Base-by-base conservation (phyloP, 805 yeast genomes). In the Blastobotrys chiropterorum region DNA sequence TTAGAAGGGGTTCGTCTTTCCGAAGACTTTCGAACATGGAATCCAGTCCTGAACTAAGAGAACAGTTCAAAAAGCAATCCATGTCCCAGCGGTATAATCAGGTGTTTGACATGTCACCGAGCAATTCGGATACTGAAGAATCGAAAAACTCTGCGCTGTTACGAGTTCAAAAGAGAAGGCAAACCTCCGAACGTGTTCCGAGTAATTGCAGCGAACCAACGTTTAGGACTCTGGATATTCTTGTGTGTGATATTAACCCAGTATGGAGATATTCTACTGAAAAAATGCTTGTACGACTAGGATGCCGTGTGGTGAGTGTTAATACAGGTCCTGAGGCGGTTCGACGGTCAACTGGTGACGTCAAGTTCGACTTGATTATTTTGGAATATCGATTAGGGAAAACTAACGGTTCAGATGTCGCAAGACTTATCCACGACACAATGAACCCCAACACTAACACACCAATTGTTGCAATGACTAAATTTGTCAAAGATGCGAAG, bases 171-270 rank as follows among this genome's bases (percentile, higher is more conserved):
- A 76, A 74, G 53, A 71, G 87, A 53, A 68, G 86, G 50, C 80
- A 78, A 59, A 74, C 81, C 46, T 68, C 81, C 6, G 68, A 77
- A 49, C 64, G 72, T 21, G 50, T 69, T 38, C 51, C 62, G 3
- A 49, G 46, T 47, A 30, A 38, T 8, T 11, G 47, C 38, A 21
- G 54, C 19, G 43, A 47, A 13, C 49, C 57, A 11, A 43, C 47
- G 30, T 48, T 52, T 50, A 49, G 69, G 16, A 59, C 65, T 2
- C 66, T 86, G 58, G 90, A 87, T 64, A 82, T 90, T 3, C 71
- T 92, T 45, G 72, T 89, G 13, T 90, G 97, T 67, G 96, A 89
- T 61, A 89, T 94, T 1, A 86, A 87, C 54, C 94, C 96, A 0
- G 85, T 85, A 52, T 83, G 87, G 58, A 70, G 95, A 47, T 86